Conservation (phyloP, 2,329 filamentous ascomycete genomes). For the Talaromyces sp. region DNA sequence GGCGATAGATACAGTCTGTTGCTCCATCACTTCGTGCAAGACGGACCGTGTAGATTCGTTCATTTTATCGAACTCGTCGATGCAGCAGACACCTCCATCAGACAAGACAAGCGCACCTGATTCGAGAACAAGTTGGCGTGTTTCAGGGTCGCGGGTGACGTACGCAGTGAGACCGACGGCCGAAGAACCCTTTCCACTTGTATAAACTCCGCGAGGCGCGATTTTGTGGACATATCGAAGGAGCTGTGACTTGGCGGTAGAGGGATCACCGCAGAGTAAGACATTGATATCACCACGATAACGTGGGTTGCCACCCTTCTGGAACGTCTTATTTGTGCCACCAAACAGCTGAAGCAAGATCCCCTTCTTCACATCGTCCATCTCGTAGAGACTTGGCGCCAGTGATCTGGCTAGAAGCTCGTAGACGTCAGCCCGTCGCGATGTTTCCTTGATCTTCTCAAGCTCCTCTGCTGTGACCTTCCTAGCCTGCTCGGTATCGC, state of each 20-base stretch:
- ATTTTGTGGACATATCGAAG: constrained; percentile 96
- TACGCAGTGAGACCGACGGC: constrained; percentile 74
- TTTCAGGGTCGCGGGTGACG: constrained; percentile 68
- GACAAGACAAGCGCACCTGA: constrained; percentile 69
- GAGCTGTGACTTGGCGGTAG: constrained; percentile 92
- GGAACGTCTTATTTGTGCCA: constrained; percentile 95
- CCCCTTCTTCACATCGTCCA: constrained; percentile 98
- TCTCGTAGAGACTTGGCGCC: constrained; percentile 92
- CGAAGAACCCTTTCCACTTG: constrained; percentile 69
- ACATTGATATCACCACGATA: constrained; percentile 98
- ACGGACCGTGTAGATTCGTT: constrained; percentile 68
- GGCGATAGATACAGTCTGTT: constrained; percentile 72
- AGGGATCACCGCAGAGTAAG: constrained; percentile 92
- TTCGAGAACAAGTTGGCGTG: constrained; percentile 67
- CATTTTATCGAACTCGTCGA: constrained; percentile 79
- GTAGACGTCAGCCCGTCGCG: constrained; percentile 79
- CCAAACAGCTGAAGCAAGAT: constrained; percentile 95
- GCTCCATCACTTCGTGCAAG: constrained; percentile 75
- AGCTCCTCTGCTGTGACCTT: constrained; percentile 83
- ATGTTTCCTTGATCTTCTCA: constrained; percentile 76
- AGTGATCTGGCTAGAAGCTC: constrained; percentile 85
- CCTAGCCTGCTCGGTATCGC: constrained; percentile 74
- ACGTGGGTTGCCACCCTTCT: constrained; percentile 90
- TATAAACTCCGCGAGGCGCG: constrained; percentile 78
- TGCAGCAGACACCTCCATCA: constrained; percentile 71